Base-by-base conservation (phyloP, 2,329 filamentous ascomycete species). In the Aspergillus hiratsukae region DNA sequence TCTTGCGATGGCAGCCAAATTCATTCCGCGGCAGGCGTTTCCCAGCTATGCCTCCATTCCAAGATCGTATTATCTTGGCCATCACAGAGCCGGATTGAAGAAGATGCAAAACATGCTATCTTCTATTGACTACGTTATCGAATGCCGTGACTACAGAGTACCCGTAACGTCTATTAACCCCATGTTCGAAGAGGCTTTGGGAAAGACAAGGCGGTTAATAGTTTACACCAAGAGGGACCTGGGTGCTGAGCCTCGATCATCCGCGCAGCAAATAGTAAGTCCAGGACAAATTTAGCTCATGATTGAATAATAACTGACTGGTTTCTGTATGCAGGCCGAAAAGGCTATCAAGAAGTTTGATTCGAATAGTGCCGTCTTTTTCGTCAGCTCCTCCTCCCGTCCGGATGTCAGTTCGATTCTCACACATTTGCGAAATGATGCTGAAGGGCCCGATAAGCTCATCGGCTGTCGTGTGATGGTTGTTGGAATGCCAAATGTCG, bases 401-500 rank as follows among this genome's bases (percentile, higher is more conserved):
- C 60, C 61, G 43, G 69, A 73, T 53, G 61, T 71, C 51, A 65
- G 55, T 41, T 60, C 68, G 8, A 69, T 75, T 41, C 61, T 75
- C 28, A 68, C 65, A 60, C 64, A 72, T 56, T 57, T 74, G 51
- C 65, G 65, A 55, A 55, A 64, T 19, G 66, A 72, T 54, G 66
- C 67, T 17, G 60, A 61, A 46, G 67, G 63, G 35, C 66, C 71
- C 45, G 71, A 72, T 57, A 67, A 83, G 23, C 76, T 97, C n/a
- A 87, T 89, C 7, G 92, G 91, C n/a, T 83, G 91, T 64, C 85
- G 91, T 50, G 84, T 91, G 55, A 83, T 99, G 72, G 84, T 97
- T 0, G 92, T 97, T 14, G 94, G 94, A 54, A 97, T 99, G 92
- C 94, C 94, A 37, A 99, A 99, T 70, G 90, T 96, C 0, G 94